phyloP scores from a whole-genome alignment of 2,329 filamentous ascomycete genomes.

The Pseudomassariella vexata region DNA sequence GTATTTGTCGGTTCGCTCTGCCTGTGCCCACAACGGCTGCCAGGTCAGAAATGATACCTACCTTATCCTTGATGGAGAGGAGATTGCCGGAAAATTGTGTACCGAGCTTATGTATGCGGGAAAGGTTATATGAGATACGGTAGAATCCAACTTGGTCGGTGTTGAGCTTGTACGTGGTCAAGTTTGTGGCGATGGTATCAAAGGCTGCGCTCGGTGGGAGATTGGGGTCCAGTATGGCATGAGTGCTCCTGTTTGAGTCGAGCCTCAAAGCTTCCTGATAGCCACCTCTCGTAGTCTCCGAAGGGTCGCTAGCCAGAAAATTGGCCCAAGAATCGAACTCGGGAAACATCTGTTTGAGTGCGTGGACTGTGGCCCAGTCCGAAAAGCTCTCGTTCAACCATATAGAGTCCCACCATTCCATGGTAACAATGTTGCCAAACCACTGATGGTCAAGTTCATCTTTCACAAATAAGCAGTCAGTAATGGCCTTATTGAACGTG shows the following conservation, averaged over 20 bases:
- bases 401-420: conserved; percentile 69
- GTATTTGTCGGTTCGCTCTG: not conserved
- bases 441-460: conserved; percentile 71
- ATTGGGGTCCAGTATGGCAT: conserved; percentile 65
- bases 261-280: conserved; percentile 39
- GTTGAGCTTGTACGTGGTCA: conserved; percentile 7
- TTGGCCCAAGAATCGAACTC: conserved; percentile 10
- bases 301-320: conserved; percentile 7
- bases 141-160: conserved; percentile 4
- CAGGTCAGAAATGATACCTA: conserved; percentile 6
- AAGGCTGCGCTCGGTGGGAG: conserved; percentile 68
- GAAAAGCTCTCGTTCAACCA: conserved; percentile 73
- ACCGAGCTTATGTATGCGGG: conserved; percentile 5
- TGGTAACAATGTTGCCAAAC: conserved; percentile 71
- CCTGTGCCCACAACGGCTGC: conserved; percentile 3
- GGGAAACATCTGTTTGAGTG: conserved; percentile 8
- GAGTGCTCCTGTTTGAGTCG: conserved; percentile 62
- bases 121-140: conserved; percentile 4
- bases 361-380: conserved; percentile 44
- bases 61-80: conserved; percentile 4
- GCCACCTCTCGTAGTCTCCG: not conserved
- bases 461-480: too few relatives aligned
- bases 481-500: too few relatives aligned
- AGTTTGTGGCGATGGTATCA: conserved; percentile 54
- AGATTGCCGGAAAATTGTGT: conserved; percentile 3